phyloP scores from a whole-genome alignment of 2,329 filamentous ascomycete genomes.

The Leptodontidium sp. region DNA sequence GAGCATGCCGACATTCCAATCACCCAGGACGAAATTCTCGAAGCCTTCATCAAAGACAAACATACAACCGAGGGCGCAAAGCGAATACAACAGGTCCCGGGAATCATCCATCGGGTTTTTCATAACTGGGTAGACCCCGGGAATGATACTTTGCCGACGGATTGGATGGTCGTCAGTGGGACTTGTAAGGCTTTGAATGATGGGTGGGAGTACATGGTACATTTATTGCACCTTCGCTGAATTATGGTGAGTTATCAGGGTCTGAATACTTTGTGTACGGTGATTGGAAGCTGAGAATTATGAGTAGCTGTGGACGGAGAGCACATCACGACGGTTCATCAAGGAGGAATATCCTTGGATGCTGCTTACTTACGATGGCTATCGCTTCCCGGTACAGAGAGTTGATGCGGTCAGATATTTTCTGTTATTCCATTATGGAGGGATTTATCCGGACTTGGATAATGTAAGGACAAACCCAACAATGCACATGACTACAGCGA shows the following conservation, averaged over 20 bases:
- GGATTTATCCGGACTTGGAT: slow-evolving; percentile 48
- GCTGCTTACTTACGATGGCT: slow-evolving; percentile 72
- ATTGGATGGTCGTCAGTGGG: neutral
- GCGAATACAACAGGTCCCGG: neutral
- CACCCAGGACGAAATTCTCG: neutral
- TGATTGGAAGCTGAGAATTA: neutral
- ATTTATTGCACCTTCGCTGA: neutral
- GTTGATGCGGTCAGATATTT: slow-evolving; percentile 80
- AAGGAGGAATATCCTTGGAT: slow-evolving; percentile 76
- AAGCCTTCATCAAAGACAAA: neutral
- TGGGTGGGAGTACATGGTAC: neutral
- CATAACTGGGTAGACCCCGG: neutral
- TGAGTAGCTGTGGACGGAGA: neutral
- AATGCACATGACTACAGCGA: neutral
- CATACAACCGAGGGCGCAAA: neutral
- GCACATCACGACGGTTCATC: slow-evolving; percentile 63
- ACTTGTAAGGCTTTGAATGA: neutral
- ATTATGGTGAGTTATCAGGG: neutral
- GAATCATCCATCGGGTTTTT: neutral
- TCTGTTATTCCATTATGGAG: slow-evolving; percentile 74
- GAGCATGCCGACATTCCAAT: neutral
- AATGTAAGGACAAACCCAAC: neutral
- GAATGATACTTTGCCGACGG: neutral
- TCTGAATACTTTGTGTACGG: too few relatives aligned
- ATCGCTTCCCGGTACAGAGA: slow-evolving; percentile 75